Percentiles rank a stretch among this genome's conserved stretches.
These are phyloP conservation scores for Trichoderma sp. DNA, from an alignment of 2,329 filamentous ascomycete species.

Conservation along the genomic window DNA sequence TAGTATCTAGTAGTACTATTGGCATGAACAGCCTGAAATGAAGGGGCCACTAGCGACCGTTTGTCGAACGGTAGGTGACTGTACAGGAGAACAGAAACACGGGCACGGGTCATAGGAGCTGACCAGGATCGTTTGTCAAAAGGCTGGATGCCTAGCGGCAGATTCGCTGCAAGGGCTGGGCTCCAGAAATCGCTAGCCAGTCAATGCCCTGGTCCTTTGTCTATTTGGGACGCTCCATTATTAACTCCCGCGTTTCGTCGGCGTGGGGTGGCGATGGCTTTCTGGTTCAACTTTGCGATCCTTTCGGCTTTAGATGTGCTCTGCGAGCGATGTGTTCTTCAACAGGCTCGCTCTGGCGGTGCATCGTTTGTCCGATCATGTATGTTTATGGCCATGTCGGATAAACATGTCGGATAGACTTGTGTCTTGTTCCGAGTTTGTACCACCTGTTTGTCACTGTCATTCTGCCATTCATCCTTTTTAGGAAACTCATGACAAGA, in stretches of 20 bases:
- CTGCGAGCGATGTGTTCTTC: neutral
- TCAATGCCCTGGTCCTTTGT: conserved; percentile 21
- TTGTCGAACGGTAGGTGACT: neutral
- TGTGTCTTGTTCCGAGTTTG: neutral
- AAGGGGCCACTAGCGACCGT: conserved; percentile 10
- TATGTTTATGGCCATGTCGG: neutral
- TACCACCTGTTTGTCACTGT: neutral
- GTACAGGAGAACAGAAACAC: neutral
- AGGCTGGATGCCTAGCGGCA: conserved; percentile 11
- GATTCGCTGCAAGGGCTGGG: neutral
- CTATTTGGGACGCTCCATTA: conserved; percentile 25
- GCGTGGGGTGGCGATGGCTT: conserved; percentile 14
- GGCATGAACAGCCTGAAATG: neutral
- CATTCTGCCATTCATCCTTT: neutral
- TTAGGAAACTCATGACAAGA: neutral
- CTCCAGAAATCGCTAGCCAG: conserved; percentile 20
- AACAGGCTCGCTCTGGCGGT: neutral
- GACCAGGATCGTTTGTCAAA: neutral
- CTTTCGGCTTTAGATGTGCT: neutral
- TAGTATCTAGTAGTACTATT: neutral
- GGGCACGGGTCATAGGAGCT: neutral
- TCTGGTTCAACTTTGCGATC: neutral
- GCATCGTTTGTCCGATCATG: neutral
- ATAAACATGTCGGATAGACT: neutral
- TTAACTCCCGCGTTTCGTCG: conserved; percentile 22